phyloP scores from a whole-genome alignment of 257 asterid species.

The Paulownia fortunei region DNA sequence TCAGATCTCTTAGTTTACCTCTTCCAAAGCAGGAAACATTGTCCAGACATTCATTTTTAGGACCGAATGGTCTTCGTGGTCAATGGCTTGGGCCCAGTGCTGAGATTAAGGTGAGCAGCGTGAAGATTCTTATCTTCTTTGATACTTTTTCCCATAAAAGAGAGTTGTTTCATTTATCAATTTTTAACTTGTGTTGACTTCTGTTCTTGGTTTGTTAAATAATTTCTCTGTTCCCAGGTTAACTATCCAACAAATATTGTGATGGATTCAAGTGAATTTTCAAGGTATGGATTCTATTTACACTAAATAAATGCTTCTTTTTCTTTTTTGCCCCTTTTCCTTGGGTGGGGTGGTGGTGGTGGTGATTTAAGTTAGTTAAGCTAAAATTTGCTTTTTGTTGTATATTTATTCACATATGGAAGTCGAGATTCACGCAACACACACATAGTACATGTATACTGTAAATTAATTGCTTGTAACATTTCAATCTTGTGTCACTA shows the following conservation, averaged over 20 bases:
- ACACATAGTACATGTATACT: background rate
- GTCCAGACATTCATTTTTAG: slow-evolving; percentile 87
- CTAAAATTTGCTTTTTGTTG: slow-evolving; percentile 3
- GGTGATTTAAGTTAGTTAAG: slow-evolving; percentile 6
- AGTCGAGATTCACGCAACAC: slow-evolving; percentile 6
- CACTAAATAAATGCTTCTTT: slow-evolving; percentile 12
- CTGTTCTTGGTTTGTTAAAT: slow-evolving; percentile 20
- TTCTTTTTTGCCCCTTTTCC: background rate
- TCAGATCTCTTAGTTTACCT: slow-evolving; percentile 80
- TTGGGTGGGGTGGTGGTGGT: background rate
- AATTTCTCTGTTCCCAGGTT: slow-evolving; percentile 54
- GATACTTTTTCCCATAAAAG: background rate
- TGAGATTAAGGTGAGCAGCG: slow-evolving; percentile 66
- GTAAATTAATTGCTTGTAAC: slow-evolving; percentile 29
- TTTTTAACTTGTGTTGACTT: slow-evolving; percentile 13
- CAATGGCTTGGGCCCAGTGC: slow-evolving; percentile 77
- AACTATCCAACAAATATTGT: slow-evolving; percentile 76
- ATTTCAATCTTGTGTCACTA: slow-evolving; percentile 43
- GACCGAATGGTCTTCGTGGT: slow-evolving; percentile 91
- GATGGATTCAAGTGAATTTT: slow-evolving; percentile 57
- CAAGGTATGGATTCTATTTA: slow-evolving; percentile 59
- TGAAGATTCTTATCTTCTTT: slow-evolving; percentile 21
- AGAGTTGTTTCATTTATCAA: background rate
- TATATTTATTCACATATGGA: background rate
- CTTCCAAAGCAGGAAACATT: slow-evolving; percentile 90